Evolutionary conservation across 768 basidiomycete genomes (phyloP).

Genomic region (Lentinula detonsa): DNA sequence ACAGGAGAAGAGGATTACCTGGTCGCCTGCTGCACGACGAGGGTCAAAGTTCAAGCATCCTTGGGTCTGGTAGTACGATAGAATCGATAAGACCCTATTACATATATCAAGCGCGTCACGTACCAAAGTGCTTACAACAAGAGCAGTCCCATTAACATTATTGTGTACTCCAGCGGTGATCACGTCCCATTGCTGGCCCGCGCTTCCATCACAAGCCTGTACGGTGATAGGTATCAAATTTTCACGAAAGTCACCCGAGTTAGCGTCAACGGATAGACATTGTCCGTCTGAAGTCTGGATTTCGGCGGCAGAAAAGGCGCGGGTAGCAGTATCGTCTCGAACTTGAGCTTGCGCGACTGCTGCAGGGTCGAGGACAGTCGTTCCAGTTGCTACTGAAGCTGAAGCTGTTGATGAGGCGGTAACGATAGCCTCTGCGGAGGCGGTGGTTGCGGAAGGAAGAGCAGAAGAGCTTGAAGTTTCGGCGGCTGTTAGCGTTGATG

Average conservation of each 20-base stretch:
- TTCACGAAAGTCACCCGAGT: constrained; percentile 16
- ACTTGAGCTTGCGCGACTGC: constrained; percentile 15
- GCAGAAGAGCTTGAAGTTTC: not conserved
- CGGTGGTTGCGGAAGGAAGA: not conserved
- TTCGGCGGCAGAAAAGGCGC: constrained; percentile 12
- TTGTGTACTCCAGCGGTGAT: constrained; percentile 16
- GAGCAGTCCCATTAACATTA: constrained; percentile 11
- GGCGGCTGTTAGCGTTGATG: not conserved
- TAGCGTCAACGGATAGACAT: constrained; percentile 13
- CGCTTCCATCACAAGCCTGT: constrained; percentile 13
- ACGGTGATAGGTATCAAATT: constrained; percentile 15
- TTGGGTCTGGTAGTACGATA: constrained; percentile 9
- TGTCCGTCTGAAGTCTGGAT: constrained; percentile 15
- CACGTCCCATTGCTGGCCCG: constrained; percentile 16
- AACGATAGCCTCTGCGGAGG: not conserved
- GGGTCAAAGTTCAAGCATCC: constrained; percentile 20
- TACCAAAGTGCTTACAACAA: constrained; percentile 15
- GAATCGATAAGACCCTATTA: not conserved
- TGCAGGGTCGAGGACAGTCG: constrained; percentile 11
- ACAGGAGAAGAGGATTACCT: constrained; percentile 19
- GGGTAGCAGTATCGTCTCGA: constrained; percentile 18
- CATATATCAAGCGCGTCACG: too few relatives aligned
- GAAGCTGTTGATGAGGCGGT: constrained; percentile 1
- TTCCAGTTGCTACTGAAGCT: not conserved
- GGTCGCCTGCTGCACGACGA: constrained; percentile 14